These are phyloP conservation scores for Suillus bovinus DNA, from an alignment of 768 basidiomycete species.

Conservation along the genomic window DNA sequence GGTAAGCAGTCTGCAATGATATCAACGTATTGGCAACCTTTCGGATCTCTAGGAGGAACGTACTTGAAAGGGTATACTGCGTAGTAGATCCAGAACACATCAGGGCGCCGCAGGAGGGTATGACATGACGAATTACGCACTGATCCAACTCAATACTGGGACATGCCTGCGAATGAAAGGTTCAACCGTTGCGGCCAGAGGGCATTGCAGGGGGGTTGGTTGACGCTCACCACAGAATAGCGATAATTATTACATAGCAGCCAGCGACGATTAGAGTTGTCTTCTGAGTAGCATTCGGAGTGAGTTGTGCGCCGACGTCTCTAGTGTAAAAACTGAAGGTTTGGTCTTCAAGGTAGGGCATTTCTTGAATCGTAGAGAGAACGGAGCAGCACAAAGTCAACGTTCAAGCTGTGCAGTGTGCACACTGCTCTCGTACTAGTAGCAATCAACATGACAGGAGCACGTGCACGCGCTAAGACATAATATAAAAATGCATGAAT, in stretches of 20 bases:
- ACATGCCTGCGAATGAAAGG: slow-evolving; percentile 59
- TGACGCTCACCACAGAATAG: slow-evolving; percentile 69
- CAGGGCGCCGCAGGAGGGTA: slow-evolving; percentile 3
- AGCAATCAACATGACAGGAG: neutral
- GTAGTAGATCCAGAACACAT: slow-evolving; percentile 12
- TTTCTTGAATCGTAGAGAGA: slow-evolving; percentile 28
- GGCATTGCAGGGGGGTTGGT: neutral
- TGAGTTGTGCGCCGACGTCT: slow-evolving; percentile 38
- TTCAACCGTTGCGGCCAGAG: slow-evolving; percentile 7
- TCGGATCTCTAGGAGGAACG: slow-evolving; percentile 28
- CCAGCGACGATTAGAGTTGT: slow-evolving; percentile 81
- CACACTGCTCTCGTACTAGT: neutral
- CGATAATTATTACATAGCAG: slow-evolving; percentile 71
- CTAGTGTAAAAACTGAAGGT: slow-evolving; percentile 23
- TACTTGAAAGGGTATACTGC: slow-evolving; percentile 92
- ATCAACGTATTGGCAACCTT: neutral
- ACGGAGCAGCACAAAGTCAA: neutral
- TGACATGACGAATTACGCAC: slow-evolving; percentile 45
- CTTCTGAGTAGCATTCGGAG: slow-evolving; percentile 71
- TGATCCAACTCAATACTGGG: slow-evolving; percentile 67
- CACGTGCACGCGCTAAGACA: slow-evolving; percentile 8
- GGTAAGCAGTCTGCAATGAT: slow-evolving; percentile 60
- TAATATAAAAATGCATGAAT: slow-evolving; percentile 10
- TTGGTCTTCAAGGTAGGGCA: slow-evolving; percentile 27
- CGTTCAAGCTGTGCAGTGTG: neutral